phyloP scores from a whole-genome alignment of 805 yeast species.

The Teunomyces cretensis region DNA sequence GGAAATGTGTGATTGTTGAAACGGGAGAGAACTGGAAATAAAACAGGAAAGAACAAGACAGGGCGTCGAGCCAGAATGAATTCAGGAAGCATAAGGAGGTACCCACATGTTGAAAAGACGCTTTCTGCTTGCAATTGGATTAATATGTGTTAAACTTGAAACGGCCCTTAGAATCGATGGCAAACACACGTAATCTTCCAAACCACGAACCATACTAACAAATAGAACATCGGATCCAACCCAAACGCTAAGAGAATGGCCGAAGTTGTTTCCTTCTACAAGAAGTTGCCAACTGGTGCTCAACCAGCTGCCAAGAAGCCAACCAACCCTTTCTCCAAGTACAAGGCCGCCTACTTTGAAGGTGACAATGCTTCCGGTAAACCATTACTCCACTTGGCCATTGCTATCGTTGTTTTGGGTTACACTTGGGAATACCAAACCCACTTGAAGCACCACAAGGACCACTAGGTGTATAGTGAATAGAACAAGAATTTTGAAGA shows the following conservation, averaged over 20 bases:
- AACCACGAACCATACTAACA: slow-evolving; percentile 22
- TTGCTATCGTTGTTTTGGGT: slow-evolving; percentile 69
- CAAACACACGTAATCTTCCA: too few species aligned
- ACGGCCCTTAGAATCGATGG: too few species aligned
- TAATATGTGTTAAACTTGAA: too few species aligned
- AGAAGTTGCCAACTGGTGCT: slow-evolving; percentile 91
- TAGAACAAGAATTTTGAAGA: neutral
- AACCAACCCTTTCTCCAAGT: slow-evolving; percentile 66
- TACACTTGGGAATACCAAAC: slow-evolving; percentile 91
- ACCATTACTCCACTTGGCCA: slow-evolving; percentile 77
- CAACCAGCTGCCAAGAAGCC: slow-evolving; percentile 73
- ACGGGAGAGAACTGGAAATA: too few species aligned
- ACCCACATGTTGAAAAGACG: too few species aligned
- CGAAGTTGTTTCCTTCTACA: slow-evolving; percentile 92
- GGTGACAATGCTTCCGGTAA: slow-evolving; percentile 81
- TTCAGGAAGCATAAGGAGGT: too few species aligned
- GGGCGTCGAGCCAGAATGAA: too few species aligned
- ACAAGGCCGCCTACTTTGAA: slow-evolving; percentile 83
- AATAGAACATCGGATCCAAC: slow-evolving; percentile 84
- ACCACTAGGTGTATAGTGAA: slow-evolving; percentile 8
- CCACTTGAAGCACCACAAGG: slow-evolving; percentile 57
- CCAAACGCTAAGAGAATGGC: slow-evolving; percentile 97
- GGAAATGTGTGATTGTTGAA: neutral
- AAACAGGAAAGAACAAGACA: neutral
- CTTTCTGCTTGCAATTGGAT: too few species aligned